Conservation (phyloP, 768 basidiomycete species). For the Roridomyces roridus region DNA sequence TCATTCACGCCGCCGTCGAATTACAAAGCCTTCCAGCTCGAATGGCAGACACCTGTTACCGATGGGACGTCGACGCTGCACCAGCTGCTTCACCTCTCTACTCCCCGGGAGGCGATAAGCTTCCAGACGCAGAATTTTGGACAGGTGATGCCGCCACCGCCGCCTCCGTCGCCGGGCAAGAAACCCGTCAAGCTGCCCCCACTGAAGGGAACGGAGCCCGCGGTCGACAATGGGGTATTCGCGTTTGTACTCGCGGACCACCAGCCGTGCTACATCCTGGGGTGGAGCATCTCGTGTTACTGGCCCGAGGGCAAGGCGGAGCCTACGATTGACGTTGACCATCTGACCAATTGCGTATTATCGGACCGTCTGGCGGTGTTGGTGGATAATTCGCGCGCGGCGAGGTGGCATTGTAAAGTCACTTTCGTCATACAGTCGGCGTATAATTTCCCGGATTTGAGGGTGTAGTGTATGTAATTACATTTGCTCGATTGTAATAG, state of each 20-base stretch:
- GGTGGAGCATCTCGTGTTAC: conserved; percentile 26
- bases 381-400: conserved; percentile 19
- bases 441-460: conserved; percentile 26
- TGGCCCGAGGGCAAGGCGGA: conserved; percentile 21
- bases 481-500: too few species aligned
- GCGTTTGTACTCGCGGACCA: conserved; percentile 10
- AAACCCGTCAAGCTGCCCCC: conserved; percentile 5
- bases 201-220: neutral
- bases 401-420: conserved; percentile 23
- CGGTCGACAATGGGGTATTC: conserved; percentile 8
- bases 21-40: conserved; percentile 23
- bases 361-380: conserved; percentile 21
- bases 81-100: neutral
- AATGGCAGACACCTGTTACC: conserved; percentile 26
- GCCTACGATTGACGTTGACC: conserved; percentile 22
- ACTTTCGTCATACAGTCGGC: conserved; percentile 19
- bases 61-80: conserved; percentile 6
- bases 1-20: conserved; percentile 10
- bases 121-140: conserved; percentile 10
- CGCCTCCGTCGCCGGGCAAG: neutral
- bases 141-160: conserved; percentile 3
- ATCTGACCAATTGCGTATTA: conserved; percentile 20
- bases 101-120: conserved; percentile 14
- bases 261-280: conserved; percentile 22
- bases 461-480: neutral